Evolutionary conservation across 225 moss, liverwort and hornwort species (phyloP).

Genomic region (Antitrichia curtipendula): DNA sequence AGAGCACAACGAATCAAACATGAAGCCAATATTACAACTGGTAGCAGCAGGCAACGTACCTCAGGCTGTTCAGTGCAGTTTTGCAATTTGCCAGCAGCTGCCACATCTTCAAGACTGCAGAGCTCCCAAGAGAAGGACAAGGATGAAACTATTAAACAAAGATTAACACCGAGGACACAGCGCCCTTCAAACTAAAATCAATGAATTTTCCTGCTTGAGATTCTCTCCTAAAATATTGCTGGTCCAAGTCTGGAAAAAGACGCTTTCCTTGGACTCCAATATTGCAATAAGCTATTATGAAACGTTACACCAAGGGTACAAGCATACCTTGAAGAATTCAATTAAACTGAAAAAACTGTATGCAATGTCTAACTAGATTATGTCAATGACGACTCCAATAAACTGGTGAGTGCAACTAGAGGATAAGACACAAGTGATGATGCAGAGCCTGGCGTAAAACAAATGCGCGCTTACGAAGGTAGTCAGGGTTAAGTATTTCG

Average conservation of each 20-base stretch:
- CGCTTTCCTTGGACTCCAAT: not conserved
- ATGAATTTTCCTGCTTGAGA: not conserved
- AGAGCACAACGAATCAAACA: not conserved
- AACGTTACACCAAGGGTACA: not conserved
- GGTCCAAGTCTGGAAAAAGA: not conserved
- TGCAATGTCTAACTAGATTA: not conserved
- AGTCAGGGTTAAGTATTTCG: not conserved
- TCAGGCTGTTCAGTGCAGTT: slow-evolving; percentile 32
- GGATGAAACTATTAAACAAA: slow-evolving; percentile 32
- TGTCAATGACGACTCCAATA: not conserved
- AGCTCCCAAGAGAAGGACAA: slow-evolving; percentile 43
- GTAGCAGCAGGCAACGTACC: slow-evolving; percentile 36
- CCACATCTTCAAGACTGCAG: slow-evolving; percentile 93
- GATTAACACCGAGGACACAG: not conserved
- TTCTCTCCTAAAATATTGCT: not conserved
- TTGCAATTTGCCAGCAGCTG: slow-evolving; percentile 55
- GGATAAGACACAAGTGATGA: not conserved
- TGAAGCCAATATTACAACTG: not conserved
- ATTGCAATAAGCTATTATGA: not conserved
- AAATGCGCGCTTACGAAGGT: not conserved
- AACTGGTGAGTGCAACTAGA: slow-evolving; percentile 7
- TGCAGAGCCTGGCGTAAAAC: not conserved
- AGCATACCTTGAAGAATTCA: not conserved
- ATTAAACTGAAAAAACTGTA: not conserved
- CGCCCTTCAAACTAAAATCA: not conserved